phyloP scores from a whole-genome alignment of 257 asterid species.

The Salvia splendens region DNA sequence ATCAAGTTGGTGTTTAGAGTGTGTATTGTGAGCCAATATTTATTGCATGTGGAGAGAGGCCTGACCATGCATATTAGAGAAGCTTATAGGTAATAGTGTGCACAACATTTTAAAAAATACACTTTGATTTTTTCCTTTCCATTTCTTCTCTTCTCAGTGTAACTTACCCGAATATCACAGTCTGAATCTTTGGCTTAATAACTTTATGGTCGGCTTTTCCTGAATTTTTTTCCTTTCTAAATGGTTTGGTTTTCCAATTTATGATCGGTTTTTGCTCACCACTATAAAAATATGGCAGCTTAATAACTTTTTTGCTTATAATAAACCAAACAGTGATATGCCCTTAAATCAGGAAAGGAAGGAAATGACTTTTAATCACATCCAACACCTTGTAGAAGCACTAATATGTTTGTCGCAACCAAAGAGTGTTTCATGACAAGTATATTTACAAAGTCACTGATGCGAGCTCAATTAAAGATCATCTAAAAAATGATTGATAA shows the following conservation, averaged over 20 bases:
- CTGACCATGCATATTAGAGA: constrained; percentile 5
- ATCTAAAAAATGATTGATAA: neutral
- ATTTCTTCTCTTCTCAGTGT: constrained; percentile 16
- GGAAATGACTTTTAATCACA: neutral
- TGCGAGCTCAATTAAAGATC: neutral
- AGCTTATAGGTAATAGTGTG: constrained; percentile 9
- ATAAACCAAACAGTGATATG: neutral
- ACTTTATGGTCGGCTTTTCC: no score
- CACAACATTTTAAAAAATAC: constrained; percentile 17
- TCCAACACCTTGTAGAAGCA: neutral
- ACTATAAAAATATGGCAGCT: neutral
- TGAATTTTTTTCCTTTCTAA: no score
- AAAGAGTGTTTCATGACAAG: neutral
- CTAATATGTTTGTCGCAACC: neutral
- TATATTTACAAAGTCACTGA: neutral
- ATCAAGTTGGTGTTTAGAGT: constrained; percentile 1
- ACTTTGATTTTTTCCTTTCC: constrained; percentile 17
- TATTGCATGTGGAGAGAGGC: neutral
- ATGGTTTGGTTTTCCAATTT: neutral
- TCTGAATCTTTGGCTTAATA: constrained; percentile 32
- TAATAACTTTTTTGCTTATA: neutral
- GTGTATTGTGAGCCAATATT: neutral
- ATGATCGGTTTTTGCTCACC: neutral
- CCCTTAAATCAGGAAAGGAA: neutral
- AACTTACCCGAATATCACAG: constrained; percentile 12